These are phyloP conservation scores for Puccinellia tenuiflora DNA, from an alignment of 176 grass and related monocot species.

Conservation along the genomic window DNA sequence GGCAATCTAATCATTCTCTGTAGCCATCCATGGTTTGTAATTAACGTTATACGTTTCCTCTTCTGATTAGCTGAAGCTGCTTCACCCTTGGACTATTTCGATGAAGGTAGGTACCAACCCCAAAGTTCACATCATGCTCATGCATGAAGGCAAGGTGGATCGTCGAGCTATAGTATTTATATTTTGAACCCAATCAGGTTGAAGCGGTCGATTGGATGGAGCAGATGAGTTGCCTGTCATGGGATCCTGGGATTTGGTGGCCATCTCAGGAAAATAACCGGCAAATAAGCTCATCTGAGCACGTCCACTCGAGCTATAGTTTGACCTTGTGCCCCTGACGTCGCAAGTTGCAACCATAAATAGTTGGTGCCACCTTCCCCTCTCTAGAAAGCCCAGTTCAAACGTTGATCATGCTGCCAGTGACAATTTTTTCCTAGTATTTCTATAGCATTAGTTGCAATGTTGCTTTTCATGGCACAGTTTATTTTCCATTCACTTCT, in stretches of 20 bases:
- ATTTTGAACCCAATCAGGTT: neutral
- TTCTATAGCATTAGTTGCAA: neutral
- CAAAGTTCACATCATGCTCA: slow-evolving; percentile 1
- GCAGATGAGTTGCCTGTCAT: slow-evolving; percentile 15
- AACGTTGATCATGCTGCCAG: neutral
- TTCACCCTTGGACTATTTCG: slow-evolving; percentile 4
- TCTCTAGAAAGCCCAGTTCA: slow-evolving; percentile 26
- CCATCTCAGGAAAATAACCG: slow-evolving; percentile 19
- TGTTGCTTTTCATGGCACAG: neutral
- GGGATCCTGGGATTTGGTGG: neutral
- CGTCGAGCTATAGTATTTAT: neutral
- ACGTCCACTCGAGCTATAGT: slow-evolving; percentile 10
- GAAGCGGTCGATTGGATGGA: slow-evolving; percentile 7
- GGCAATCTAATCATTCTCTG: neutral
- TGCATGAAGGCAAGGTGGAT: slow-evolving; percentile 2
- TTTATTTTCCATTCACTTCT: neutral
- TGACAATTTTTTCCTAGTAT: neutral
- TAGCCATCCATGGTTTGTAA: neutral
- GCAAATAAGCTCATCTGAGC: slow-evolving; percentile 10
- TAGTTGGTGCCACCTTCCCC: slow-evolving; percentile 26
- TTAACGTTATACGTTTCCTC: neutral
- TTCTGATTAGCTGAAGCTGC: neutral
- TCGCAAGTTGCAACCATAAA: slow-evolving; percentile 15
- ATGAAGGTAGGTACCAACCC: neutral
- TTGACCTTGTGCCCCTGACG: slow-evolving; percentile 16